Evolutionary conservation across 148 eudicot species (phyloP), one percentile per base, ranked within the genome.

Genomic region (Nyssa sinensis): DNA sequence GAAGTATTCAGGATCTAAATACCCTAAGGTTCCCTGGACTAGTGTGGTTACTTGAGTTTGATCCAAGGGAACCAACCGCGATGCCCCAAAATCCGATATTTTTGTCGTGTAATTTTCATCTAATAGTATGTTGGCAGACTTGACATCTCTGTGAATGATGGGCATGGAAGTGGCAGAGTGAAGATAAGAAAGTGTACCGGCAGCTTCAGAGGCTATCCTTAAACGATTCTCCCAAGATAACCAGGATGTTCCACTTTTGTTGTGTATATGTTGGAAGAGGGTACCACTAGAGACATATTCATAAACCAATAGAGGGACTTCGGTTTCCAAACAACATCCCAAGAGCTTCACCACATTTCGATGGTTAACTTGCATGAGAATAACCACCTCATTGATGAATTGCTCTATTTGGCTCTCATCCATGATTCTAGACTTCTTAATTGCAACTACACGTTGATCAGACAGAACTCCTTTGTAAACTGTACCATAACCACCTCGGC

Each of bases 361-460:
- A 76, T 82, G 85, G 69, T 82, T 78, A 55, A 82, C 75, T 65
- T 79, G 82, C 9, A 82, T 71, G 3, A 82, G 74, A 16, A 82
- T 79, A 9, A 79, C 32, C 55, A 82, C 80, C 68, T 82, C 85
- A 34, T 82, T 82, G 74, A 78, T 75, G 71, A 82, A 82, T 23
- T 75, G 82, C 29, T 82, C 85, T 1, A 79, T 72, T 62, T 82
- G 82, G 64, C 71, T 71, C 14, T 71, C 41, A 27, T 82, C 85
- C 73, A 75, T 71, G 31, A 75, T 39, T 29, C 58, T 29, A 0
- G 85, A 82, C 47, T 72, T 82, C 34, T 82, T 82, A 8, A 82
- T 79, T 23, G 85, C 85, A 8, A 82, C 74, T 0, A 79, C 39
- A 2, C 62, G 70, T 14, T 74, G 73, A 44, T 82, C 82, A 0